Base-by-base conservation (phyloP, 208 protist species). In the Trypanosomatidae sp. region DNA sequence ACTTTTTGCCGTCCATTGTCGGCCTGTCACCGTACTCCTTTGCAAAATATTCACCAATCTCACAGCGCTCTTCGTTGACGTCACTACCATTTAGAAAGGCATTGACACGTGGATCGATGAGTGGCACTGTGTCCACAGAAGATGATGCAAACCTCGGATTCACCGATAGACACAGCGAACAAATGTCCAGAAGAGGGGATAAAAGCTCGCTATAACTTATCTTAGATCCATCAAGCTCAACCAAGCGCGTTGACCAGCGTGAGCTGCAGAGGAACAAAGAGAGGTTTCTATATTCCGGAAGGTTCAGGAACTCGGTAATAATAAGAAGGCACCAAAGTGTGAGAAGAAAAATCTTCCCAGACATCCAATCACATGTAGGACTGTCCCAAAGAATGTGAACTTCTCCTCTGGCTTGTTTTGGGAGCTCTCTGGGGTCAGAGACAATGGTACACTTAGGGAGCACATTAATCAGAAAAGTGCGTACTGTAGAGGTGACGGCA, bases 241-340 rank as follows among this genome's bases (percentile, higher is more conserved):
- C 53, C 25, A 60, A 70, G 49, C 84, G 79, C 19, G 77, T 56
- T 13, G 87, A 66, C 90, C 90, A 95, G 4, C 75, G 28, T 9
- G 90, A 95, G 7, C 44, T 82, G 28, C 80, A 78, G n/a, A 95
- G 49, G 69, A 77, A 89, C 19, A 75, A 62, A 33, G 53, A 30
- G 13, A 95, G 70, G 30, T 81, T 72, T 25, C 69, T 87, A 46
- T 64, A 55, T 59, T 89, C 83, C 5, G 83, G 62, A 15, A 84
- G 74, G 43, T 49, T 59, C 43, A 89, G 66, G 66, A 77, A 79
- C 49, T 92, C 80, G 1, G 79, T 74, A n/a, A 85, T 53, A 49
- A 91, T n/a, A 58, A 95, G 56, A 28, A 81, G 85, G 43, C 82
- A 86, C 89, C 89, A 94, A 41, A 94, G 36, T 10, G 68, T 73